These are phyloP conservation scores for Astraeus odoratus DNA, from an alignment of 768 basidiomycete species.

Conservation along the genomic window DNA sequence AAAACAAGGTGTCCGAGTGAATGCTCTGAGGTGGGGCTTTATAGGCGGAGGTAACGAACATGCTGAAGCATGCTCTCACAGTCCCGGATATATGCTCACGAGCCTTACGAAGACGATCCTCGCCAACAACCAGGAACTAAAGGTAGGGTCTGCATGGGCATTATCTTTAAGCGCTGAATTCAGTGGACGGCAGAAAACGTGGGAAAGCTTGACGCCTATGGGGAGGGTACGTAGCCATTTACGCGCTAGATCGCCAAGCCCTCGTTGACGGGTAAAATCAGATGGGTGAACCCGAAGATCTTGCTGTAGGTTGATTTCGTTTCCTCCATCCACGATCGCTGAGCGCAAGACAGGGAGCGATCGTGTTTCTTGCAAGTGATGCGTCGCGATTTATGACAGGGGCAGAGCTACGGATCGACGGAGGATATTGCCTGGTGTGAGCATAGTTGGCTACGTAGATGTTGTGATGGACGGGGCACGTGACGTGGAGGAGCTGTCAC, in stretches of 20 bases:
- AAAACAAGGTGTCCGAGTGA: constrained; percentile 79
- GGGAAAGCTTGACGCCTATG: constrained; percentile 84
- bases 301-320: constrained; percentile 51
- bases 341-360: constrained; percentile 52
- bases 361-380: constrained; percentile 87
- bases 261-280: constrained; percentile 15
- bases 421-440: constrained; percentile 75
- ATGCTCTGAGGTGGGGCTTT: constrained; percentile 55
- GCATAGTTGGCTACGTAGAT: background rate
- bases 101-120: constrained; percentile 82
- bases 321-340: background rate
- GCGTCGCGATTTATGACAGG: constrained; percentile 90
- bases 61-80: constrained; percentile 23
- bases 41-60: background rate
- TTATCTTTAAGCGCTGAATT: no score
- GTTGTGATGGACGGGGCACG: background rate
- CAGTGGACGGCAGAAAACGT: constrained; percentile 51
- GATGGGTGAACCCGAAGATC: constrained; percentile 92
- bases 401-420: constrained; percentile 78
- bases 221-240: constrained; percentile 50
- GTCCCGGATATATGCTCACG: constrained; percentile 93
- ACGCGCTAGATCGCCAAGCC: constrained; percentile 7
- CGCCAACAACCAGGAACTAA: constrained; percentile 65
- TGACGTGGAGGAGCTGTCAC: constrained; percentile 9
- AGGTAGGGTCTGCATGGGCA: constrained; percentile 38